Evolutionary conservation across 1,284 basidiomycete species (phyloP).

Genomic region (Farysia itapuensis): DNA sequence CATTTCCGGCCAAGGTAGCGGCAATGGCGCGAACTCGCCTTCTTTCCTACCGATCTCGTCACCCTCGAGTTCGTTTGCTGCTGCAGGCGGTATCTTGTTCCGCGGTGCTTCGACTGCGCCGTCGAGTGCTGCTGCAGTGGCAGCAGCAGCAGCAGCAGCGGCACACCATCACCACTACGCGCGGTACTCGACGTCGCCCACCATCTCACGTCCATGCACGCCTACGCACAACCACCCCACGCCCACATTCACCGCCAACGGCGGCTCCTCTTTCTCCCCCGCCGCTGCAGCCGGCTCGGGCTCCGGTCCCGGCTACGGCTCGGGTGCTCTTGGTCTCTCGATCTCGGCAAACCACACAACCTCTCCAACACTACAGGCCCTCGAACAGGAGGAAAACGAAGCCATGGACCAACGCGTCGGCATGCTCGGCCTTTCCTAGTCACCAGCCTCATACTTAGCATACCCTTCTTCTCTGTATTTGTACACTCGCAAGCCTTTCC

Average conservation of each 20-base stretch:
- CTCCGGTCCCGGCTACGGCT: conserved; percentile 39
- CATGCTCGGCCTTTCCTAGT: conserved; percentile 24
- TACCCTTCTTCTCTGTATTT: no score
- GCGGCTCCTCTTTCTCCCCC: conserved; percentile 12
- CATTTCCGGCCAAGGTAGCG: neutral
- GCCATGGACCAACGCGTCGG: conserved; percentile 34
- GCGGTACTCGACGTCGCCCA: conserved; percentile 26
- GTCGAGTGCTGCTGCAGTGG: neutral
- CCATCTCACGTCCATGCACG: conserved; percentile 23
- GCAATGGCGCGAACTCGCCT: conserved; percentile 11
- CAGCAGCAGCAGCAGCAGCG: neutral
- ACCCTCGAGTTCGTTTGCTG: conserved; percentile 4
- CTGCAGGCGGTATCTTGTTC: neutral
- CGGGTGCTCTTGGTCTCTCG: conserved; percentile 31
- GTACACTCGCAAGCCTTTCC: no score
- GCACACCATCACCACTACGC: neutral
- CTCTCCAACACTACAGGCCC: conserved; percentile 4
- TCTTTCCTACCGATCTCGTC: conserved; percentile 21
- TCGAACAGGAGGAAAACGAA: conserved; percentile 24
- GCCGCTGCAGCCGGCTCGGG: conserved; percentile 14
- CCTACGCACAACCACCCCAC: conserved; percentile 2
- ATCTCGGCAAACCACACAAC: conserved; percentile 27
- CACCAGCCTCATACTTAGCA: no score
- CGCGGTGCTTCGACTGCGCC: no score
- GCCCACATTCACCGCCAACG: neutral